Evolutionary conservation across 495 filamentous ascomycete species (phyloP), one percentile per base, ranked within the genome.

Genomic region (Talaromyces stipitatus): DNA sequence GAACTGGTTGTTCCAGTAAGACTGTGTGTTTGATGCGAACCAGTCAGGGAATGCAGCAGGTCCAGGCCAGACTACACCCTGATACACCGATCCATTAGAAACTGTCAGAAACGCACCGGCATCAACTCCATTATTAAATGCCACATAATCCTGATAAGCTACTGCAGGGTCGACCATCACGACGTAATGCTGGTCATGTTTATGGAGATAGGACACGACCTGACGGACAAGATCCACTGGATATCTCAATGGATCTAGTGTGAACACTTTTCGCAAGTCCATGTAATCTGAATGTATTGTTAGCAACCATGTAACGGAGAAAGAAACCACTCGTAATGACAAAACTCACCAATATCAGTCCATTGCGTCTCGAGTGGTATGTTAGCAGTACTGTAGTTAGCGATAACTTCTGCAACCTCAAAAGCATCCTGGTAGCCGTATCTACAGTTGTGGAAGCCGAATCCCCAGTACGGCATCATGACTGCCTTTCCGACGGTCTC

Each of bases 361-460:
- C 90, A 95, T 84, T 91, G 89, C 0, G 87, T 91, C 68, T 96
- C 90, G 7, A 96, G 72, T 0, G 90, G 90, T 59, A 95, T 95
- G 7, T 70, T 69, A 10, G 90, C 89, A 28, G 74, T 65, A 56
- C 81, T 86, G 72, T 95, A 94, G 67, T 94, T 95, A 50, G 83
- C 80, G 22, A 94, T 82, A 1, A 85, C 88, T 62, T 90, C 90
- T 23, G 89, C 89, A 27, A 94, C 82, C 32, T 89, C 84, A 58
- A 81, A 92, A 50, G 84, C 80, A 72, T 92, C 89, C 28, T 73
- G 78, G 64, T 91, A 91, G 27, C 90, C 90, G 60, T 91, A 94
- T 59, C 86, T 77, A 69, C 90, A 95, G 58, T 95, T 82, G 63
- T 95, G 89, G 68, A 88, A 88, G 9, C 90, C 91, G 56, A 94